Conservation (phyloP, 2,329 filamentous ascomycete genomes). For the Phaeosphaeria sp. region DNA sequence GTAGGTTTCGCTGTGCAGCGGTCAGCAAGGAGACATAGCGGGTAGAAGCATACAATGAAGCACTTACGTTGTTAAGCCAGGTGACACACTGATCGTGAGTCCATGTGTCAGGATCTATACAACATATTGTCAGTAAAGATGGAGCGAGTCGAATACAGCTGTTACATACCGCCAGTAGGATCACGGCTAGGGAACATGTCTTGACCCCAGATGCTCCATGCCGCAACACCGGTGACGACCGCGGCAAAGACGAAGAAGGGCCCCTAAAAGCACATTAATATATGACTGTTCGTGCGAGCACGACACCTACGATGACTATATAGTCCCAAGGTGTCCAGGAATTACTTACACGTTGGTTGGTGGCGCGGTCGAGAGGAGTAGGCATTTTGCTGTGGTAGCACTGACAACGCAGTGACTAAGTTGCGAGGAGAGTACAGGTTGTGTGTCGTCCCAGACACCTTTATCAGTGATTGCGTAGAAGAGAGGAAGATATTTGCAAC, state of each 20-base stretch:
- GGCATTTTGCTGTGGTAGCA: constrained; percentile 48
- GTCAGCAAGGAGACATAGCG: constrained; percentile 4
- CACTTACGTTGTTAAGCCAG: constrained; percentile 80
- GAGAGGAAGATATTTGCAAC: constrained; percentile 10
- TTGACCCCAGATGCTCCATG: constrained; percentile 83
- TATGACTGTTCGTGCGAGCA: background rate
- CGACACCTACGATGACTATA: constrained; percentile 28
- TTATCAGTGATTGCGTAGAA: background rate
- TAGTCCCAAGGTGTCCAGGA: constrained; percentile 26
- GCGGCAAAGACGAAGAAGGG: constrained; percentile 69
- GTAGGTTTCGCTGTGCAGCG: constrained; percentile 63
- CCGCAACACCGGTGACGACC: constrained; percentile 79
- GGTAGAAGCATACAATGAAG: background rate
- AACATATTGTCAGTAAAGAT: constrained; percentile 3
- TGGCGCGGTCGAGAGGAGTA: constrained; percentile 57
- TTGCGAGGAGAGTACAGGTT: background rate
- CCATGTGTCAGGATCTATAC: constrained; percentile 71
- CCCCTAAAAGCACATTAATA: constrained; percentile 22
- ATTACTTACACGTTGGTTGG: constrained; percentile 51
- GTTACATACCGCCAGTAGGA: constrained; percentile 73
- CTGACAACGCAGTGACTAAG: background rate
- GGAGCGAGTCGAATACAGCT: background rate
- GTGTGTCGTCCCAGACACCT: background rate
- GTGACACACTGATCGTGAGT: constrained; percentile 77
- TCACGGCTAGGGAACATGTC: constrained; percentile 84